Base-by-base conservation (phyloP, 164 flowering plant genomes). In the Kingdonia uniflora region DNA sequence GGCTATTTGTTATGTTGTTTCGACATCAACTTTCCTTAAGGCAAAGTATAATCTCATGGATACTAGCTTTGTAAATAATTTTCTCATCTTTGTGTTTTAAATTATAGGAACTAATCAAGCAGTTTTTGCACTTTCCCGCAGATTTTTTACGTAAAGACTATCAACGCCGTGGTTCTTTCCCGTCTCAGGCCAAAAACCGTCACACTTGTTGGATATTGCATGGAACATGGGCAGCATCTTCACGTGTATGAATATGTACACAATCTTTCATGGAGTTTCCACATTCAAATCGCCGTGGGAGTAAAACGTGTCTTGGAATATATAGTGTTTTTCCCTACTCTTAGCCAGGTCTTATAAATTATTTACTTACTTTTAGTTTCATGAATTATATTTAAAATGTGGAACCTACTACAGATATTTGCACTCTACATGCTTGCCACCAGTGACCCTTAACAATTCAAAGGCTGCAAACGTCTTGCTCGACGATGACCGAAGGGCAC, bases 361-460 rank as follows among this genome's bases (percentile, higher is more conserved):
- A n/a, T 35, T 46, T 33, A 10, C 35, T 33, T 21, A 2, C 4
- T 4, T 29, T 29, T 8, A 29, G 35, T 29, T 29, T 29, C 35
- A 29, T 8, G 8, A 29, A 29, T 3, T 29, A 29, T 29, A 29
- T 3, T 29, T 29, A 8, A 4, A 29, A 29, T 4, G 8, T 29
- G 8, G 4, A 29, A 4, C 8, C 8, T 15, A 39, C 42, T 61
- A 55, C 82, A 92, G 98, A 84, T 88, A 92, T 71, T 71, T 92
- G 85, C 98, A 92, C 72, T 96, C 88, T 69, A 94, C 88, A 29
- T 92, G 98, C 69, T 65, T 82, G 68, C 98, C 98, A 48, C 79
- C 85, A 37, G 85, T 86, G 65, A 95, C 88, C 47, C 98, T 88
- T 73, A 84, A 96, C 75, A 92, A 92, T 78, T 80, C 88, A 61